Percentiles rank a stretch among this genome's conserved stretches.
Conservation (phyloP, 179 eudicot species). For the Actinidia arguta region DNA sequence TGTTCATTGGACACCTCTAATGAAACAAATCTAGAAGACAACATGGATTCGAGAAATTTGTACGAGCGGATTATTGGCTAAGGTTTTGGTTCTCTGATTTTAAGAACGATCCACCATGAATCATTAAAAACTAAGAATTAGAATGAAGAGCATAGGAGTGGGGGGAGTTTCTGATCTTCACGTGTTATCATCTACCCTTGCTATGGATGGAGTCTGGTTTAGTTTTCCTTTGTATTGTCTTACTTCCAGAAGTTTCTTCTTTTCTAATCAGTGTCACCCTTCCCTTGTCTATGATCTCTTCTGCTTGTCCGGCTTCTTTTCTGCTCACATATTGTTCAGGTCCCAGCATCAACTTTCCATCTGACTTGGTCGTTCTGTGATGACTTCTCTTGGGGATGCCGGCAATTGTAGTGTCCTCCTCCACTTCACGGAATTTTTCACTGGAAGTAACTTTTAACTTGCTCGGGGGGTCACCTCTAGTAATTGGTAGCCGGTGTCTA, state of each 20-base stretch:
- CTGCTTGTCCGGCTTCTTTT: slow-evolving; percentile 9
- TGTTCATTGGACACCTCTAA: background rate
- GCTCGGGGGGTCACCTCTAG: background rate
- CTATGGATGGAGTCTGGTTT: slow-evolving; percentile 25
- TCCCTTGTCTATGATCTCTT: slow-evolving; percentile 11
- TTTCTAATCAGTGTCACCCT: slow-evolving; percentile 16
- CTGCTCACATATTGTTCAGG: slow-evolving; percentile 12
- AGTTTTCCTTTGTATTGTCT: slow-evolving; percentile 19
- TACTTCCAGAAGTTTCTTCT: slow-evolving; percentile 26
- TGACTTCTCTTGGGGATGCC: slow-evolving; percentile 16
- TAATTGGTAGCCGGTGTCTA: slow-evolving; percentile 6
- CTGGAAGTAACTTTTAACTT: slow-evolving; percentile 22
- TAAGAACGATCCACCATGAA: too few species aligned
- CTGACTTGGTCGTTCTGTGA: slow-evolving; percentile 5
- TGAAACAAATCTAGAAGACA: background rate
- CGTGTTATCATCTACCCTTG: slow-evolving; percentile 18
- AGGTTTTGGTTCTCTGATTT: too few species aligned
- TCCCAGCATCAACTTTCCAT: slow-evolving; percentile 21
- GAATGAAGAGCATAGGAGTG: too few species aligned
- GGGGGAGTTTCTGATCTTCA: too few species aligned
- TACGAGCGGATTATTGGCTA: too few species aligned
- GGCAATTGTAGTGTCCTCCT: slow-evolving; percentile 16
- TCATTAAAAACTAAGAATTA: too few species aligned
- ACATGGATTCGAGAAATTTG: background rate
- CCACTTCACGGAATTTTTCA: slow-evolving; percentile 17